phyloP scores from a whole-genome alignment of 805 yeast species.

The Wickerhamomyces queroliae region DNA sequence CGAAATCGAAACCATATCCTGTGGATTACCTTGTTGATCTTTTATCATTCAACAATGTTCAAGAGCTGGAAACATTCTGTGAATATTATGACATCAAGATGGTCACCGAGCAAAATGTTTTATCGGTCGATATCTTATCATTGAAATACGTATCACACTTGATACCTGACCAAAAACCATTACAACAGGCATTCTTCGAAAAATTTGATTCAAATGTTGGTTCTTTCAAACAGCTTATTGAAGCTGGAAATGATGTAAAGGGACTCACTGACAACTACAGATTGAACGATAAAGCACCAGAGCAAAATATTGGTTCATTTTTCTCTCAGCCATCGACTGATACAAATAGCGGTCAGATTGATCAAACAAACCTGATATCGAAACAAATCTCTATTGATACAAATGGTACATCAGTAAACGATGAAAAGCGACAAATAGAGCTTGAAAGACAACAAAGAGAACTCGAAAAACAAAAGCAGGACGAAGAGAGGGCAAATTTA shows the following conservation, averaged over 20 bases:
- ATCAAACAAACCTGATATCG: too few relatives aligned
- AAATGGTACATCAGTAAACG: too few relatives aligned
- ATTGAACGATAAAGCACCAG: too few relatives aligned
- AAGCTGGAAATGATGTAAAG: too few relatives aligned
- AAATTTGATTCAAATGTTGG: conserved; percentile 34
- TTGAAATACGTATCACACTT: conserved; percentile 31
- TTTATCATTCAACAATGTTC: conserved; percentile 63
- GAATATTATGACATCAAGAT: conserved; percentile 55
- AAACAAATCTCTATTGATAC: too few relatives aligned
- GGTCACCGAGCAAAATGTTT: conserved; percentile 25
- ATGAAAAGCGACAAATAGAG: too few relatives aligned
- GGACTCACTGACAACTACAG: too few relatives aligned
- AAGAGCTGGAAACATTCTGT: conserved; percentile 51
- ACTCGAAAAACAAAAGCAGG: not conserved
- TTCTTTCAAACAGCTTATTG: conserved; percentile 28
- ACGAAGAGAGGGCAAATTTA: not conserved
- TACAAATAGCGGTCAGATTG: not conserved
- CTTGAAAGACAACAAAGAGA: too few relatives aligned
- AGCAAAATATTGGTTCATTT: too few relatives aligned
- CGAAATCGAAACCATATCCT: conserved; percentile 62
- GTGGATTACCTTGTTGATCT: conserved; percentile 38
- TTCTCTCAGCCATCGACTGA: not conserved
- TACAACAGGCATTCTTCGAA: conserved; percentile 40
- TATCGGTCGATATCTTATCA: conserved; percentile 36
- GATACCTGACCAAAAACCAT: conserved; percentile 32